phyloP scores from a whole-genome alignment of 2,329 filamentous ascomycete species.

The Fusarium pilosicola region DNA sequence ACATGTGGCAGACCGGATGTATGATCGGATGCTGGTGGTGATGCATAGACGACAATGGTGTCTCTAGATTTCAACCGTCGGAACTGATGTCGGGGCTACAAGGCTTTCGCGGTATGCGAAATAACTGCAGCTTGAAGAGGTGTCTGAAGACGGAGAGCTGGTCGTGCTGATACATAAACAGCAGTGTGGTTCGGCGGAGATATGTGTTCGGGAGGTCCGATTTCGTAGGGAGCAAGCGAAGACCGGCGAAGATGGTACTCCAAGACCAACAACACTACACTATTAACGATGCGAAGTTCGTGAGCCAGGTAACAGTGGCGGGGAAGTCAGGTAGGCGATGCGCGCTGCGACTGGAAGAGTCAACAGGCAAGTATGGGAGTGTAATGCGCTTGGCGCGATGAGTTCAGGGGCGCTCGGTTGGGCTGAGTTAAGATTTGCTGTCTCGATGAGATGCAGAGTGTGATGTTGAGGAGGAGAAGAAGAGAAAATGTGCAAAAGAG shows the following conservation, averaged over 20 bases:
- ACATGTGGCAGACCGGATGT: constrained; percentile 65
- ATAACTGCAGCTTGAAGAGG: constrained; percentile 95
- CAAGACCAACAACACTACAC: constrained; percentile 31
- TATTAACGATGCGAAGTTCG: constrained; percentile 18
- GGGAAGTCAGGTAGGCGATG: constrained; percentile 22
- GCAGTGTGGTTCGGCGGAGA: constrained; percentile 50
- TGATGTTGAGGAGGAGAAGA: constrained; percentile 33
- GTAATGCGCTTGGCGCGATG: constrained; percentile 38
- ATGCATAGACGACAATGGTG: constrained; percentile 66
- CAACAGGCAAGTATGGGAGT: constrained; percentile 37
- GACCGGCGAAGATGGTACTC: constrained; percentile 22
- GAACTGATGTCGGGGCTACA: constrained; percentile 89
- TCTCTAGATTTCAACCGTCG: constrained; percentile 79
- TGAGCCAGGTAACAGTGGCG: constrained; percentile 6
- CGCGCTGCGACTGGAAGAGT: constrained; percentile 45
- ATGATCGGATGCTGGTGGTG: constrained; percentile 60
- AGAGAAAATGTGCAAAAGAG: constrained; percentile 29
- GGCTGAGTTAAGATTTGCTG: constrained; percentile 18
- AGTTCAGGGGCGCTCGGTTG: constrained; percentile 20
- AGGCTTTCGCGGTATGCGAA: constrained; percentile 95
- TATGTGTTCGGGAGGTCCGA: constrained; percentile 46
- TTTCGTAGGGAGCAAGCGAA: constrained; percentile 29
- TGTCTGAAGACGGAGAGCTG: constrained; percentile 90
- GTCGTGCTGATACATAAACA: constrained; percentile 99
- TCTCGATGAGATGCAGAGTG: constrained; percentile 43